Conservation (phyloP, 2,329 filamentous ascomycete species). For the Capronia epimyces region DNA sequence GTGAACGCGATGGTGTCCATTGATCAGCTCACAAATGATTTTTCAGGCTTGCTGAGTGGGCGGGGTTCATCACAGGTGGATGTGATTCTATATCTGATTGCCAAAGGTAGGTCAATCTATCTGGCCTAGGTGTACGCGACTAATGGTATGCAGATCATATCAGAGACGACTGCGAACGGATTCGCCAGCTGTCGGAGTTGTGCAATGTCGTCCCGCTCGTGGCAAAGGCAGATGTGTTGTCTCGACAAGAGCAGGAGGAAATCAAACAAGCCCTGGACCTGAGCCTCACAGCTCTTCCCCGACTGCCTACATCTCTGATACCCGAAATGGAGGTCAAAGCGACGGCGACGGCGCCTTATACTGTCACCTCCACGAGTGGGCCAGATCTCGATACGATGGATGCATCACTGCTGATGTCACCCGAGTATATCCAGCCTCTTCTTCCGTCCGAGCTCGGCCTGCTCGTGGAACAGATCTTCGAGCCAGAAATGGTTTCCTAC, state of each 20-base stretch:
- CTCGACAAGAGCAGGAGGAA: constrained; percentile 50
- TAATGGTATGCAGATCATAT: constrained; percentile 46
- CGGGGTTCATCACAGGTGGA: constrained; percentile 81
- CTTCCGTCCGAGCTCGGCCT: constrained; percentile 65
- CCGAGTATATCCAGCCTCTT: constrained; percentile 80
- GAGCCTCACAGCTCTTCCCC: constrained; percentile 14
- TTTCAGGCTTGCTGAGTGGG: constrained; percentile 71
- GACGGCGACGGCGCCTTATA: constrained; percentile 52
- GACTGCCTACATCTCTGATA: constrained; percentile 16
- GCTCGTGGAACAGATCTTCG: constrained; percentile 70
- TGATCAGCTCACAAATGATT: constrained; percentile 63
- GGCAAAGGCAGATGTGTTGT: constrained; percentile 67
- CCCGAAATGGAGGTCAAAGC: constrained; percentile 2
- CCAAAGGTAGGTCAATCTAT: constrained; percentile 55
- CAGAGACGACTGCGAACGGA: constrained; percentile 63
- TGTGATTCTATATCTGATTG: constrained; percentile 74
- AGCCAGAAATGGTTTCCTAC: constrained; percentile 70
- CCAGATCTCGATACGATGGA: constrained; percentile 81
- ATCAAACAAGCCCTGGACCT: constrained; percentile 55
- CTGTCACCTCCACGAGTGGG: constrained; percentile 68
- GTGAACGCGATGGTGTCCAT: constrained; percentile 58
- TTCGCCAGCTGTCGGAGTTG: constrained; percentile 62
- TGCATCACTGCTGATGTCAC: constrained; percentile 85
- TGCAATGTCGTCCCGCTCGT: constrained; percentile 85
- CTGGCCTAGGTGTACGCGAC: background rate